Conservation (phyloP, 768 basidiomycete genomes). For the Suillus clintonianus region DNA sequence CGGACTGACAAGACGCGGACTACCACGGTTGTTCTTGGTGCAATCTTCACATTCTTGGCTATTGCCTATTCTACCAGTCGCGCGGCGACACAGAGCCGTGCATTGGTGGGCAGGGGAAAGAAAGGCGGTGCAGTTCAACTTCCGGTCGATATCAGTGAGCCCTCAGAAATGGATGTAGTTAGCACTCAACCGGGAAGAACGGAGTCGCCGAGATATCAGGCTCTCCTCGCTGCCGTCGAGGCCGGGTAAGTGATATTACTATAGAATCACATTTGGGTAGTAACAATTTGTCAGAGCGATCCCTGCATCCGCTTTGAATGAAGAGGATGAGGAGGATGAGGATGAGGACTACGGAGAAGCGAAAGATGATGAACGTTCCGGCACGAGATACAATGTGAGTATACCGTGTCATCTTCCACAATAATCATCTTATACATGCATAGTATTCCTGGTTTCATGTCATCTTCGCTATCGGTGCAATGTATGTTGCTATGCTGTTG, state of each 20-base stretch:
- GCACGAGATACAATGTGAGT: slow-evolving; percentile 91
- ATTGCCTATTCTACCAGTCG: slow-evolving; percentile 97
- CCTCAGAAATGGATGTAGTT: slow-evolving; percentile 75
- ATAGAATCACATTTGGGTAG: not conserved
- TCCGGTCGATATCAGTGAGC: slow-evolving; percentile 50
- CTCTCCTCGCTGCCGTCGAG: slow-evolving; percentile 91
- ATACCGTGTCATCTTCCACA: not conserved
- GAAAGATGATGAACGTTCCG: slow-evolving; percentile 89
- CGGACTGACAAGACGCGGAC: slow-evolving; percentile 70
- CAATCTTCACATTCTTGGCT: slow-evolving; percentile 94
- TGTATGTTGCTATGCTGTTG: slow-evolving; percentile 97
- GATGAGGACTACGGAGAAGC: slow-evolving; percentile 74
- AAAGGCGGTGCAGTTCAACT: slow-evolving; percentile 65
- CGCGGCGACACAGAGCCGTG: slow-evolving; percentile 94
- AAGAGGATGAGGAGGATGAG: slow-evolving; percentile 72
- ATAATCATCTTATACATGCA: slow-evolving; percentile 1
- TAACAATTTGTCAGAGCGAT: slow-evolving; percentile 60
- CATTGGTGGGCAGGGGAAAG: slow-evolving; percentile 76
- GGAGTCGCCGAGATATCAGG: slow-evolving; percentile 90
- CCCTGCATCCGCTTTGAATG: slow-evolving; percentile 84
- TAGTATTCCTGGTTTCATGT: slow-evolving; percentile 99
- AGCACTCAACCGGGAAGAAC: slow-evolving; percentile 82
- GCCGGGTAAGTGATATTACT: slow-evolving; percentile 65
- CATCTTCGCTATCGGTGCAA: slow-evolving; percentile 92
- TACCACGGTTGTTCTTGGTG: slow-evolving; percentile 87